Percentiles rank a stretch among this genome's conserved stretches.
phyloP scores from a whole-genome alignment of 2,329 filamentous ascomycete species.

The Venturia oleaginea region DNA sequence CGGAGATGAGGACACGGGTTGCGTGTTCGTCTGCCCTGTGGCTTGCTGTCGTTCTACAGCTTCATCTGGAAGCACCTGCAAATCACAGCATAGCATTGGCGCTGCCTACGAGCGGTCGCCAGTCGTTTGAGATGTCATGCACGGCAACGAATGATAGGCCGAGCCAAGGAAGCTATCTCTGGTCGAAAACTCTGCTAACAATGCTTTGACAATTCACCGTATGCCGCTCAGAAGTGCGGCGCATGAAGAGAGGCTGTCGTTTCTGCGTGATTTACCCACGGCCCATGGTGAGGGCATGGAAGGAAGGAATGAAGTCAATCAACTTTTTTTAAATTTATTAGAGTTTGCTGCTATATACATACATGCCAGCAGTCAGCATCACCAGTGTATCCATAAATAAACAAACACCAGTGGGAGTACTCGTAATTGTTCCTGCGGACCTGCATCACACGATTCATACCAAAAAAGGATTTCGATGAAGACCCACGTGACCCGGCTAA shows the following conservation, averaged over 20 bases:
- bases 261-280: not conserved
- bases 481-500: not conserved
- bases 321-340: too few species aligned
- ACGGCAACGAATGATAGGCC: not conserved
- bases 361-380: too few species aligned
- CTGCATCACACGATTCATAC: too few species aligned
- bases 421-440: too few species aligned
- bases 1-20: constrained; percentile 4
- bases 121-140: not conserved
- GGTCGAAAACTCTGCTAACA: not conserved
- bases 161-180: not conserved
- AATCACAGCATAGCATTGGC: not conserved
- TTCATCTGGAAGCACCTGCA: not conserved
- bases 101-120: not conserved
- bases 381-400: too few species aligned
- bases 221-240: not conserved
- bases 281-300: not conserved
- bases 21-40: not conserved
- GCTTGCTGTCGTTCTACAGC: not conserved
- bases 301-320: too few species aligned
- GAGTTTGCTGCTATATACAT: too few species aligned
- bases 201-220: not conserved
- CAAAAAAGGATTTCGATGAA: not conserved
- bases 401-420: too few species aligned
- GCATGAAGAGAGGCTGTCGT: not conserved